Evolutionary conservation across 805 yeast species (phyloP).

Genomic region (Candida mattraensis): DNA sequence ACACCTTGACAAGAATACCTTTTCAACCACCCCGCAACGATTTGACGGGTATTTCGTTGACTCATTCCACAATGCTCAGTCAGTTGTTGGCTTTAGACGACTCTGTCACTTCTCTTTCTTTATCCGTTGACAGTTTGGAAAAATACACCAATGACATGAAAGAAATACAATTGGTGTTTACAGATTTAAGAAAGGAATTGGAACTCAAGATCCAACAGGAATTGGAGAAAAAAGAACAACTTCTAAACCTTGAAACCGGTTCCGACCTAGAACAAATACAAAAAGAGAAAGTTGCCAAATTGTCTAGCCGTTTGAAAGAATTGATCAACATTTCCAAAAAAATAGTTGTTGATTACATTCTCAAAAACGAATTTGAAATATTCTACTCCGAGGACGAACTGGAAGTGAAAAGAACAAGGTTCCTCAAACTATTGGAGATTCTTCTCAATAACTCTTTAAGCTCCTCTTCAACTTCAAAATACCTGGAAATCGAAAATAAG

Average conservation of each 20-base stretch:
- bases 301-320: slow-evolving; percentile 22
- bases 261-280: slow-evolving; percentile 5
- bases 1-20: slow-evolving; percentile 26
- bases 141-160: slow-evolving; percentile 6
- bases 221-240: slow-evolving; percentile 5
- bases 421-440: slow-evolving; percentile 31
- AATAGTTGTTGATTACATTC: slow-evolving; percentile 30
- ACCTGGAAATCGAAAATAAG: slow-evolving; percentile 27
- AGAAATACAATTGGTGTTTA: slow-evolving; percentile 6
- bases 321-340: slow-evolving; percentile 27
- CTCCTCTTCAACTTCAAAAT: slow-evolving; percentile 14
- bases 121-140: slow-evolving; percentile 2
- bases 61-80: slow-evolving; percentile 16
- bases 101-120: slow-evolving; percentile 1
- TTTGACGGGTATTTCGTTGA: slow-evolving; percentile 26
- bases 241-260: slow-evolving; percentile 6
- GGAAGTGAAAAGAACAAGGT: slow-evolving; percentile 21
- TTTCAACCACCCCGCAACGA: slow-evolving; percentile 32
- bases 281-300: slow-evolving; percentile 10
- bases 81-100: slow-evolving; percentile 16
- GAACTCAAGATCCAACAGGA: slow-evolving; percentile 11
- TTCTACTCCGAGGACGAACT: slow-evolving; percentile 21
- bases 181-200: slow-evolving; percentile 10
- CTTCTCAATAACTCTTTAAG: slow-evolving; percentile 32
- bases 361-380: slow-evolving; percentile 26